Evolutionary conservation across 2,329 filamentous ascomycete species (phyloP), one percentile per base, ranked within the genome.

Genomic region (Incumbomyces delicatus): DNA sequence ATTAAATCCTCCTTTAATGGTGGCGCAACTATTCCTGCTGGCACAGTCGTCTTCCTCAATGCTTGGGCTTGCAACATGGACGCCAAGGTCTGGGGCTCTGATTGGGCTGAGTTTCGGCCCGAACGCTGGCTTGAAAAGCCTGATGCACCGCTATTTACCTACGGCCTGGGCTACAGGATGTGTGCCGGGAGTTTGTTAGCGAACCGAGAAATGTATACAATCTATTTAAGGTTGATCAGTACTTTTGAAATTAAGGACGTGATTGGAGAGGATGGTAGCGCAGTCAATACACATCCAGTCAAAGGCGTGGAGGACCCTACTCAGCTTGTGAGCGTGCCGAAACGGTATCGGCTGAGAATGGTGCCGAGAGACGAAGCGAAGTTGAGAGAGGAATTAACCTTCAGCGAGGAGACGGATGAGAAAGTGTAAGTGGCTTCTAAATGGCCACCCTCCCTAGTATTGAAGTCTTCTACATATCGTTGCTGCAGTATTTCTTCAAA

Each of bases 11-110:
- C 16, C 2, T 44, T 44, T 33, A 82, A 81, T 48, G 62, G 79
- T 8, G 77, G 73, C 14, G 70, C 72, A 29, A 58, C 71, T 5
- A 80, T 83, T 34, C 79, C 80, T 1, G 74, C 75, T 37, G 78
- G 78, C 0, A 81, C 77, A 1, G 75, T 81, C 0, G 70, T 82
- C 31, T 83, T 81, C 59, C 63, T 83, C 20, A 84, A 83, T 48
- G 76, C 78, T 0, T 83, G 78, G 79, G 78, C 78, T 2, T 83
- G 80, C 56, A 83, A 83, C 51, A 81, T 80, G 76, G 78, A 80
- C 56, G 64, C 70, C 0, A 67, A 70, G 10, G 69, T 79, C n/a
- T 81, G 75, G 75, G 39, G 39, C 8, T 60, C 57, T 12, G 77
- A 81, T 51, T 75, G 78, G 1, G 69, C 76, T 30, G 68, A 65